These are phyloP conservation scores for Malassezia restricta DNA, from an alignment of 1,284 basidiomycete species.

Conservation along the genomic window DNA sequence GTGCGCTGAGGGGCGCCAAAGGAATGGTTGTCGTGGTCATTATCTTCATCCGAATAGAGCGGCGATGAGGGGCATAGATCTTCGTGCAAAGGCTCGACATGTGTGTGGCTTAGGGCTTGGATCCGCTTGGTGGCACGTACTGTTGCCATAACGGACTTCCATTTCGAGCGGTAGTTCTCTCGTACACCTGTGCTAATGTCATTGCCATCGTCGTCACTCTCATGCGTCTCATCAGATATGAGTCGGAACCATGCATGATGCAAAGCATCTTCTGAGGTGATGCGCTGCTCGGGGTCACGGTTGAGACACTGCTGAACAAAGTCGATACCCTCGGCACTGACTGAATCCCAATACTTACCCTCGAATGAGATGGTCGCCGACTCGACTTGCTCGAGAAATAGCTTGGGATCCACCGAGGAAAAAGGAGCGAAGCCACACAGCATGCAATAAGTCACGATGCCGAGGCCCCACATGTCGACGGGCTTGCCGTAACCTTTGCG, in stretches of 20 bases:
- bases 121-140: constrained; percentile 43
- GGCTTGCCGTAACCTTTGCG: constrained; percentile 75
- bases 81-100: neutral
- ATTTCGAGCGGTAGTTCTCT: constrained; percentile 43
- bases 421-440: constrained; percentile 56
- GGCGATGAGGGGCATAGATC: constrained; percentile 8
- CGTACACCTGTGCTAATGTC: constrained; percentile 41
- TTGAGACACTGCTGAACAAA: constrained; percentile 68
- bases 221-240: constrained; percentile 2
- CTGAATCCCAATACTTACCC: constrained; percentile 83
- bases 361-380: constrained; percentile 68
- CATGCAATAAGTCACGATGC: constrained; percentile 71
- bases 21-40: neutral
- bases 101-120: constrained; percentile 8
- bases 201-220: constrained; percentile 19
- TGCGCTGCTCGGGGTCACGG: constrained; percentile 60
- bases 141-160: constrained; percentile 42
- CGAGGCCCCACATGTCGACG: constrained; percentile 85
- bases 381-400: constrained; percentile 68
- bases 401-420: constrained; percentile 65
- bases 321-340: constrained; percentile 63
- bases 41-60: constrained; percentile 13
- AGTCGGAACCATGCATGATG: constrained; percentile 49
- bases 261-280: constrained; percentile 64
- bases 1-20: too few species aligned